phyloP scores from a whole-genome alignment of 768 basidiomycete species.

The Russula earlei region DNA sequence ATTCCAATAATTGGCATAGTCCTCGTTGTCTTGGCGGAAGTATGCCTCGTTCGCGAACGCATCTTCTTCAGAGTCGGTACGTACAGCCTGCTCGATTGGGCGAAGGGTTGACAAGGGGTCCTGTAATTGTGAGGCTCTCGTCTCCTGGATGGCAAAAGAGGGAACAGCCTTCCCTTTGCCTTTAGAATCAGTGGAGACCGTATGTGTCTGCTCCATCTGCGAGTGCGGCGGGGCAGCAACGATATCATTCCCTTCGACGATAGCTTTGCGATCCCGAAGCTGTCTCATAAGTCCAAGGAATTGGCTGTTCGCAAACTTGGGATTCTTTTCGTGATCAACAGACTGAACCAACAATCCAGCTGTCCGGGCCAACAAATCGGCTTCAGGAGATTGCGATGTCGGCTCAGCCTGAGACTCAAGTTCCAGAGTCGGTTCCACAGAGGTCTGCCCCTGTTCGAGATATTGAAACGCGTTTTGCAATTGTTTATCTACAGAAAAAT shows the following conservation, averaged over 20 bases:
- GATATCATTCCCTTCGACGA: conserved; percentile 71
- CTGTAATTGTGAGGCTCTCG: not conserved
- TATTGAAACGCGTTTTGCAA: conserved; percentile 46
- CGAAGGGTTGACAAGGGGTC: not conserved
- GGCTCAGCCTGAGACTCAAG: conserved; percentile 1
- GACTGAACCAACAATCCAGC: conserved; percentile 71
- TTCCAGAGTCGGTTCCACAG: not conserved
- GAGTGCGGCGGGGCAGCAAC: conserved; percentile 35
- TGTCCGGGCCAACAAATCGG: conserved; percentile 70
- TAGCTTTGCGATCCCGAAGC: conserved; percentile 67
- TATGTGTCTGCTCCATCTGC: conserved; percentile 19
- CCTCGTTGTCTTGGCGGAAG: conserved; percentile 59
- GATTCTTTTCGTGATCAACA: conserved; percentile 65
- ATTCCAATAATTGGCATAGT: conserved; percentile 55
- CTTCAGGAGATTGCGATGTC: conserved; percentile 27
- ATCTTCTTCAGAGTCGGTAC: conserved; percentile 25
- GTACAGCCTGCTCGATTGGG: not conserved
- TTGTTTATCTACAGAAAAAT: conserved; percentile 2
- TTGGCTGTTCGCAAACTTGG: conserved; percentile 76
- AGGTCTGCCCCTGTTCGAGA: conserved; percentile 13
- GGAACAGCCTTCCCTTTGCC: conserved; percentile 52
- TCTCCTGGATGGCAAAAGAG: not conserved
- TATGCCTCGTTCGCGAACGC: conserved; percentile 60
- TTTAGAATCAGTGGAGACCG: conserved; percentile 38
- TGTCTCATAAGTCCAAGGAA: conserved; percentile 84